These are phyloP conservation scores for Eucalyptus erythrocorys DNA, from an alignment of 345 rosid species.

Conservation along the genomic window DNA sequence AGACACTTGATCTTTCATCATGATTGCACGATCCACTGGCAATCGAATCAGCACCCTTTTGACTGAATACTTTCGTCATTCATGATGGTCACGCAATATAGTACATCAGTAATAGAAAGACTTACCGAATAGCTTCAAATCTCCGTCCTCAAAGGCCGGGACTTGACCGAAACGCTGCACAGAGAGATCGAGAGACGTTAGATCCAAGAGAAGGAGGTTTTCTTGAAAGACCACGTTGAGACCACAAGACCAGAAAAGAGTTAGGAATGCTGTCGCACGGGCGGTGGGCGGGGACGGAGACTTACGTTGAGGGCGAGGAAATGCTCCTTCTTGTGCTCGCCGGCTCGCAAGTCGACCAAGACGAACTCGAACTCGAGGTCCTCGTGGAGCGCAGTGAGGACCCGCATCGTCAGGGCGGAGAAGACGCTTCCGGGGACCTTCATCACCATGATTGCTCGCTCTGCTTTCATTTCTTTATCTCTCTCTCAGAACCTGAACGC, in stretches of 20 bases:
- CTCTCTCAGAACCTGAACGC: neutral
- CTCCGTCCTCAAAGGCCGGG: slow-evolving; percentile 60
- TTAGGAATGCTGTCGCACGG: neutral
- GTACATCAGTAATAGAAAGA: neutral
- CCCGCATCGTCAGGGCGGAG: slow-evolving; percentile 7
- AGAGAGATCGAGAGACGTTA: slow-evolving; percentile 33
- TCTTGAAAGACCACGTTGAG: slow-evolving; percentile 11
- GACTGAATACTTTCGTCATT: neutral
- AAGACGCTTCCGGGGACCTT: slow-evolving; percentile 4
- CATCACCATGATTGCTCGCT: neutral
- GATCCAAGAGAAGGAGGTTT: neutral
- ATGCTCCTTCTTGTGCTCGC: slow-evolving; percentile 16
- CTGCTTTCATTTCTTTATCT: neutral
- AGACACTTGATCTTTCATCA: too few species aligned
- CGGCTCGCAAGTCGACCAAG: neutral
- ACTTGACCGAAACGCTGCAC: slow-evolving; percentile 73
- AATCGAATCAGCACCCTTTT: neutral
- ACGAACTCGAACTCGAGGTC: slow-evolving; percentile 15
- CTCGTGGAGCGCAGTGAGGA: slow-evolving; percentile 8
- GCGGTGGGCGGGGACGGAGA: neutral
- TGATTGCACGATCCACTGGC: too few species aligned
- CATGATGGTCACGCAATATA: neutral
- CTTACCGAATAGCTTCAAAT: slow-evolving; percentile 51
- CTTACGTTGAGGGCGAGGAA: slow-evolving; percentile 1
- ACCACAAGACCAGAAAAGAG: too few species aligned